A percentile compares a stretch with the other conserved stretches of the same genome.
phyloP scores from a whole-genome alignment of 371 early-diverging fungal genomes.

The Mortierella sp. region DNA sequence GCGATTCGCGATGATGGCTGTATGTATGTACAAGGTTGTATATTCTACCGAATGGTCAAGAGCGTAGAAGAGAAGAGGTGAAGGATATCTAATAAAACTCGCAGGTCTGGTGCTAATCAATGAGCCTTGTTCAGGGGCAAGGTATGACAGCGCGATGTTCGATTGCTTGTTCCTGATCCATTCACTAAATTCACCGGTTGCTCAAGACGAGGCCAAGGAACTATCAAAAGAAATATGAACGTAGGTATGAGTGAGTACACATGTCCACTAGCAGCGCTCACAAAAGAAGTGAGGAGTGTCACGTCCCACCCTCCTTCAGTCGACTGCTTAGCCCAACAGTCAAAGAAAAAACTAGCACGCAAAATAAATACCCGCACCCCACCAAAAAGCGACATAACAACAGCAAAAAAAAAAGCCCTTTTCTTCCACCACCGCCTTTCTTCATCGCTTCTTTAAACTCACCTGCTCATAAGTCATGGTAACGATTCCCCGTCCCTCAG shows the following conservation, averaged over 20 bases:
- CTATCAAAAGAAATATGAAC: conserved; percentile 40
- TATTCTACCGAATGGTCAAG: too few relatives aligned
- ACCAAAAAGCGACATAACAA: too few relatives aligned
- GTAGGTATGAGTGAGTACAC: neutral
- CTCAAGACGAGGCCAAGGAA: conserved; percentile 66
- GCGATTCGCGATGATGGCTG: too few relatives aligned
- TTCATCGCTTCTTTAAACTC: too few relatives aligned
- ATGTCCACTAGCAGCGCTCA: neutral
- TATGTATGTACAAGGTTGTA: too few relatives aligned
- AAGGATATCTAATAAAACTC: too few relatives aligned
- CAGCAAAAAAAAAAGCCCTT: too few relatives aligned
- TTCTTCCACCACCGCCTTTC: too few relatives aligned
- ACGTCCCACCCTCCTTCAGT: neutral
- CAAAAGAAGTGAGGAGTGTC: neutral
- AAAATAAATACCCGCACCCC: neutral
- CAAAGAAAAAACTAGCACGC: neutral
- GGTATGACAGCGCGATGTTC: neutral
- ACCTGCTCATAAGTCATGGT: conserved; percentile 83
- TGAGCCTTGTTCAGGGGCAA: neutral
- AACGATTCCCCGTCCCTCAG: conserved; percentile 80
- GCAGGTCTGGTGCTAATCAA: too few relatives aligned
- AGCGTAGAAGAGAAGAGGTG: too few relatives aligned
- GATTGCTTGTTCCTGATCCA: neutral
- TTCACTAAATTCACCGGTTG: conserved; percentile 37
- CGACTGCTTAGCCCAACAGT: neutral